A percentile compares a stretch with the other conserved stretches of the same genome.
phyloP scores from a whole-genome alignment of 495 filamentous ascomycete species.

The Massariosphaeria phaeospora region DNA sequence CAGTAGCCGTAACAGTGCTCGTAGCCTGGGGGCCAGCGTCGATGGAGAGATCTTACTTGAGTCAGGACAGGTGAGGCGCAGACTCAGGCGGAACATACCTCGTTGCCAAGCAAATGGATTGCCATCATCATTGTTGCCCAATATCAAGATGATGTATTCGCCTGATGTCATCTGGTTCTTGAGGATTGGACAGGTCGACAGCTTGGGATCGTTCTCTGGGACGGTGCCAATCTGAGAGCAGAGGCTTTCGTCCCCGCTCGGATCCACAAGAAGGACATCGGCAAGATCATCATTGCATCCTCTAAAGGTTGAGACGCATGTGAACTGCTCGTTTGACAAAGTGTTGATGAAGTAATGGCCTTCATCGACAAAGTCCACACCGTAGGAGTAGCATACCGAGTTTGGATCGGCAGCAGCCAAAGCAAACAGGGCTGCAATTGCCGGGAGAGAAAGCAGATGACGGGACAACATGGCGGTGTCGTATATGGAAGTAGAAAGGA shows the following conservation, averaged over 20 bases:
- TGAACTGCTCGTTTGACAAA: slow-evolving; percentile 35
- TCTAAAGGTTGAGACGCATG: slow-evolving; percentile 37
- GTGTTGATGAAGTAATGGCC: slow-evolving; percentile 39
- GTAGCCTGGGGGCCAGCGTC: slow-evolving; percentile 36
- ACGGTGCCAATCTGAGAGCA: slow-evolving; percentile 34
- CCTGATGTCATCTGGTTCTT: slow-evolving; percentile 38
- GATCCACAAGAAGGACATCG: slow-evolving; percentile 38
- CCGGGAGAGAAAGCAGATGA: slow-evolving; percentile 14
- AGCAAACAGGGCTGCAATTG: slow-evolving; percentile 17
- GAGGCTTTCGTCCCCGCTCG: slow-evolving; percentile 33
- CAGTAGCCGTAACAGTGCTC: slow-evolving; percentile 25
- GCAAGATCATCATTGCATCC: slow-evolving; percentile 35
- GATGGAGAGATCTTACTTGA: slow-evolving; percentile 17
- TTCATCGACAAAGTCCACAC: slow-evolving; percentile 39
- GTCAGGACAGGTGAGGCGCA: neutral
- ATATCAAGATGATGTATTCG: slow-evolving; percentile 37
- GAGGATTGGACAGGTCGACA: slow-evolving; percentile 38
- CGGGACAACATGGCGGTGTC: slow-evolving; percentile 12
- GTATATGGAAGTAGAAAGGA: neutral
- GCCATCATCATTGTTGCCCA: slow-evolving; percentile 40
- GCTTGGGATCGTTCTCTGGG: slow-evolving; percentile 31
- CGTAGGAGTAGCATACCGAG: slow-evolving; percentile 31
- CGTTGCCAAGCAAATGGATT: slow-evolving; percentile 39
- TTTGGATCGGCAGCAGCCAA: slow-evolving; percentile 10
- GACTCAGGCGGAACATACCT: slow-evolving; percentile 13